Base-by-base conservation (phyloP, 768 basidiomycete genomes). In the Mrakia frigida region DNA sequence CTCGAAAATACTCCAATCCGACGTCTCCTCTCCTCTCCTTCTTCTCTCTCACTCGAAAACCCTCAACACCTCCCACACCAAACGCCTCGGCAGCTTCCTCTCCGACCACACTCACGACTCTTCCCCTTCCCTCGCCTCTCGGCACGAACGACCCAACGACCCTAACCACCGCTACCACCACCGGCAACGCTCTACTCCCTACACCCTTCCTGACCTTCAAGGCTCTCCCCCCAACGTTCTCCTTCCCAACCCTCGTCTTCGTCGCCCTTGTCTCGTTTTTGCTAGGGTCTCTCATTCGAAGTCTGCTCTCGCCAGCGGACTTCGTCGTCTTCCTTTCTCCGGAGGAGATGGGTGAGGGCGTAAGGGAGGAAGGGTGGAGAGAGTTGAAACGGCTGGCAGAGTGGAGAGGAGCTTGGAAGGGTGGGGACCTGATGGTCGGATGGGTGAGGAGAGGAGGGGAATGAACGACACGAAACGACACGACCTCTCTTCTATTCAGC, bases 191-290 rank as follows among this genome's bases (percentile, higher is more conserved):
- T 14, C 46, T 50, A 14, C 46, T 50, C 46, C 46, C 46, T 16
- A 50, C 46, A 4, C 46, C 46, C 46, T 21, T 50, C 46, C 9
- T 50, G 21, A 50, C 13, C 46, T 50, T 50, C 67, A 39, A 69
- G 11, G 41, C 23, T n/a, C 67, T 39, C n/a, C 28, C 70, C 4
- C 28, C 70, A n/a, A 80, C 73, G 74, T 89, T 86, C 80, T 85
- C 85, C 59, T 82, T 87, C 71, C 85, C 86, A 63, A 90, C 89
- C 59, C 83, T 96, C 76, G 81, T 97, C 80, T 85, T 93, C 77
- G 88, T 91, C 53, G 93, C 89, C 53, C 83, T 98, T 78, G 91
- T 97, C 80, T 90, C 91, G 37, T 94, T 98, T 83, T 85, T 98
- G 80, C 88, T 98, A 80, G 96, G 96, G 75, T 95, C 93, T 37